Evolutionary conservation across 2,329 filamentous ascomycete genomes (phyloP), one percentile per base, ranked within the genome.

Genomic region (Penicillium digitatum): DNA sequence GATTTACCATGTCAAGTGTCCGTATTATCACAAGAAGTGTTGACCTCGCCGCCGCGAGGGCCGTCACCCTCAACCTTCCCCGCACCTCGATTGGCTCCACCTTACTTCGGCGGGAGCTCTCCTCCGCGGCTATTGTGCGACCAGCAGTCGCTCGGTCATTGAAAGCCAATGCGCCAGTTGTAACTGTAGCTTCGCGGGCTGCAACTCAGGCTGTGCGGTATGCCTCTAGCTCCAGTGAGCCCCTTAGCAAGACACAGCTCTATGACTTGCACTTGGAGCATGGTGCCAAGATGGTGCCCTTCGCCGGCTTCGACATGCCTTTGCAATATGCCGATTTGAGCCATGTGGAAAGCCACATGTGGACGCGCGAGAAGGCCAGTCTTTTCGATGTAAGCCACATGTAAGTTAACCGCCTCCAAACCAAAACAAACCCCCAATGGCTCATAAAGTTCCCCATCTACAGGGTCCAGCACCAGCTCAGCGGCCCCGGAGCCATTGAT

Each of bases 361-460:
- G 93, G 82, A 97, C 94, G 16, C 86, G 94, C 52, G 82, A 85
- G 65, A 88, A 92, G 74, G 88, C 90, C 55, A 96, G 91, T 61
- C 78, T 99, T 61, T 99, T 99, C 70, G 94, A 99, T 74, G 94
- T 97, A 52, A 88, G 88, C 72, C 94, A 97, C 78, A 97, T 97
- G 93, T 91, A 87, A 60, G 75, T 69, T 0, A 12, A 24, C 16
- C 29, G 16, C n/a, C 27, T 16, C 12, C 6, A 10, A 29, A 9
- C 3, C 22, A 34, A 29, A 47, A 31, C 14, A 3, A 32, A 20
- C 29, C 27, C 14, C 29, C 39, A 60, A 58, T 56, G 44, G 44
- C 56, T 66, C 53, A 65, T 24, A 8, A 3, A 40, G 12, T 34
- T 48, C 27, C 22, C 12, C n/a, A 20, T 37, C 16, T 20, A 26